Evolutionary conservation across 495 filamentous ascomycete species (phyloP).

Genomic region (Neurospora discreta): DNA sequence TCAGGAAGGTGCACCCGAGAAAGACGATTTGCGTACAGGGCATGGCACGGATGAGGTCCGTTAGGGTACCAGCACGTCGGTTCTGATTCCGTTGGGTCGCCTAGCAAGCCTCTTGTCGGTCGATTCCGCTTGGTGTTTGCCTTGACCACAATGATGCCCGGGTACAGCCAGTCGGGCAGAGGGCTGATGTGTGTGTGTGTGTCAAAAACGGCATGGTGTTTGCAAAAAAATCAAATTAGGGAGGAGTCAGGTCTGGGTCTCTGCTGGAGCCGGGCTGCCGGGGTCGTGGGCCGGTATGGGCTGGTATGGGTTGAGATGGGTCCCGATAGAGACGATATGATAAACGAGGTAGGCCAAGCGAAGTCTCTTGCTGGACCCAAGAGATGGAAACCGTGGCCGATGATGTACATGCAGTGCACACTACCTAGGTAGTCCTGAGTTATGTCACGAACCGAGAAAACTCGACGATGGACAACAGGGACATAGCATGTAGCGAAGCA

Average conservation of each 20-base stretch:
- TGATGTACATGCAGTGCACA: background rate
- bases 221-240: background rate
- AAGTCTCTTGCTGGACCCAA: background rate
- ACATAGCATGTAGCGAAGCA: background rate
- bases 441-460: background rate
- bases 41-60: background rate
- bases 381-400: background rate
- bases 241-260: background rate
- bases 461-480: background rate
- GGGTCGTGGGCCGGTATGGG: background rate
- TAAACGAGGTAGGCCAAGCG: background rate
- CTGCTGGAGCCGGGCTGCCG: background rate
- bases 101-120: background rate
- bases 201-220: background rate
- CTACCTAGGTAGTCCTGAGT: background rate
- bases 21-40: background rate
- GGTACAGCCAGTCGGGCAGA: background rate
- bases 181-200: background rate
- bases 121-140: background rate
- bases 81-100: background rate
- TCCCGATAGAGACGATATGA: background rate
- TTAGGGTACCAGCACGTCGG: background rate
- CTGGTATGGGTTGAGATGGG: background rate
- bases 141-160: background rate
- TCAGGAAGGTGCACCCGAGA: background rate